Percentiles rank a stretch among this genome's conserved stretches.
Evolutionary conservation across 2,329 filamentous ascomycete species (phyloP).

Genomic region (Stachybotrys chartarum): DNA sequence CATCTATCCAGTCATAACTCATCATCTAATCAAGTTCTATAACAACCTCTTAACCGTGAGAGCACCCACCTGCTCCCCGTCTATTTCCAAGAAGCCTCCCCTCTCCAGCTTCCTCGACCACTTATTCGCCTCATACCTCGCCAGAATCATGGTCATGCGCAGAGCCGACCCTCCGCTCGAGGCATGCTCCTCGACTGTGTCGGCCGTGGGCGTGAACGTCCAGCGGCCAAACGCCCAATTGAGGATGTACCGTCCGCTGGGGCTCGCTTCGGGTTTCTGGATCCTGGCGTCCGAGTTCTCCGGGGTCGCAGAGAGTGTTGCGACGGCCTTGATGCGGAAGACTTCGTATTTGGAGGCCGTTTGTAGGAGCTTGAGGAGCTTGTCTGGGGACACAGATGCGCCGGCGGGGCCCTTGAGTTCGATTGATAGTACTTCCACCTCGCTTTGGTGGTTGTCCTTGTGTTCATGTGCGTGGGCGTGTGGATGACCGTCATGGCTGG

Average conservation of each 20-base stretch:
- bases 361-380: slow-evolving; percentile 61
- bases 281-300: slow-evolving; percentile 43
- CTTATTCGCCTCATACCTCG: slow-evolving; percentile 64
- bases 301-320: slow-evolving; percentile 40
- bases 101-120: slow-evolving; percentile 69
- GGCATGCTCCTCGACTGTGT: slow-evolving; percentile 39
- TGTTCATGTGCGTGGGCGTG: slow-evolving; percentile 22
- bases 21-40: slow-evolving; percentile 17
- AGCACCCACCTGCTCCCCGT: slow-evolving; percentile 35
- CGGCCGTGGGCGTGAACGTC: slow-evolving; percentile 65
- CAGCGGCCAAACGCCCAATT: slow-evolving; percentile 98
- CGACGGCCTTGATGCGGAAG: slow-evolving; percentile 81
- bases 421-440: slow-evolving; percentile 89
- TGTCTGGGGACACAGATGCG: slow-evolving; percentile 45
- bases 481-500: slow-evolving; percentile 23
- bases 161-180: slow-evolving; percentile 49
- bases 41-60: slow-evolving; percentile 46
- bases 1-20: slow-evolving; percentile 1
- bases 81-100: slow-evolving; percentile 45
- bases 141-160: slow-evolving; percentile 70
- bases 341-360: slow-evolving; percentile 85
- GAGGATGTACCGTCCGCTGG: slow-evolving; percentile 64
- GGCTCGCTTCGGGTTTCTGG: slow-evolving; percentile 21
- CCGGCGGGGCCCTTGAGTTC: slow-evolving; percentile 44
- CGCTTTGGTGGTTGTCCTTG: slow-evolving; percentile 59